Evolutionary conservation across 1,284 basidiomycete genomes (phyloP).

Genomic region (Bjerkandera adusta): DNA sequence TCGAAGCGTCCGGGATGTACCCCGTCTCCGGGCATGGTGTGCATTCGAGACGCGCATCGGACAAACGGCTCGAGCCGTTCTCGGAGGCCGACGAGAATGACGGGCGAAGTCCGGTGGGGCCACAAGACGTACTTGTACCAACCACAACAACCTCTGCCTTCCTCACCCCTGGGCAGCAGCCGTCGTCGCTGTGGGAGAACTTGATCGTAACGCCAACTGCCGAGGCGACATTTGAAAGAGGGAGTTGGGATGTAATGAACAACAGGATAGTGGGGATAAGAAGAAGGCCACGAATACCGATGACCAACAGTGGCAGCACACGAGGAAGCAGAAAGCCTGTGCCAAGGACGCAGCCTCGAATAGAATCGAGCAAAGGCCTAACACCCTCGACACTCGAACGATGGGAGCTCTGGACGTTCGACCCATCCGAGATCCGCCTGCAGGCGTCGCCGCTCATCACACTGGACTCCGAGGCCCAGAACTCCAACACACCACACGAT

Average conservation of each 20-base stretch:
- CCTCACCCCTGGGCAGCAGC: constrained; percentile 27
- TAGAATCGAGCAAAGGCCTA: constrained; percentile 42
- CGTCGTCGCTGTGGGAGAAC: constrained; percentile 46
- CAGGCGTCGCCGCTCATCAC: constrained; percentile 50
- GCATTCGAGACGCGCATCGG: constrained; percentile 66
- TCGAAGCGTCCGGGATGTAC: constrained; percentile 49
- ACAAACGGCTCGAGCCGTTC: constrained; percentile 56
- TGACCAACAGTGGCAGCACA: constrained; percentile 24
- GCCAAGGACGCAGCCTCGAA: constrained; percentile 12
- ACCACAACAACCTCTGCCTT: constrained; percentile 15
- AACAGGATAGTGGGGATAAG: constrained; percentile 63
- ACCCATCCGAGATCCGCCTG: constrained; percentile 47
- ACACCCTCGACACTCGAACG: constrained; percentile 64
- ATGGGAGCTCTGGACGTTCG: constrained; percentile 80
- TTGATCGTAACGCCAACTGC: constrained; percentile 52
- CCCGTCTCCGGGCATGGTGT: constrained; percentile 78
- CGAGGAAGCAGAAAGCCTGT: constrained; percentile 21
- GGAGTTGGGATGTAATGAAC: constrained; percentile 65
- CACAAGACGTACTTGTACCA: constrained; percentile 36
- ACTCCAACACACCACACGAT: constrained; percentile 11
- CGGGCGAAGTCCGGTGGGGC: constrained; percentile 29
- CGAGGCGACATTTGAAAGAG: constrained; percentile 65
- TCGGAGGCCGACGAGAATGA: constrained; percentile 48
- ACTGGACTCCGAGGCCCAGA: constrained; percentile 31
- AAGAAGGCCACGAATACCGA: constrained; percentile 50